phyloP scores from a whole-genome alignment of 192 early-diverging fungal genomes.

The Globomyces pollinis-pini region DNA sequence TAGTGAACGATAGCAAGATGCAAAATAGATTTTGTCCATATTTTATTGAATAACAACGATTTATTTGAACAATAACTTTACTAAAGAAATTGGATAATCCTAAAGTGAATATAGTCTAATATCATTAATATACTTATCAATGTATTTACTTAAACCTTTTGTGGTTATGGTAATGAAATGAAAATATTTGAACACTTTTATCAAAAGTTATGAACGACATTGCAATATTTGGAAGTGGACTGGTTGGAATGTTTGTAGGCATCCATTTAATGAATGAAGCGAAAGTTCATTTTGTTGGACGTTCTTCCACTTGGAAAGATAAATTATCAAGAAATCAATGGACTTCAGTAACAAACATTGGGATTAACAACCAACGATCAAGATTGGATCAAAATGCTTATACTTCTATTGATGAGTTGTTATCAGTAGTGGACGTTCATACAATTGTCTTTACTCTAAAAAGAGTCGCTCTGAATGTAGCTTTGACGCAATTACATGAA shows the following conservation, averaged over 20 bases:
- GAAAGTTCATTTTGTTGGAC: neutral
- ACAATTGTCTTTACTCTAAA: neutral
- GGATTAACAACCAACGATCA: neutral
- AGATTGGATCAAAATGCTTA: neutral
- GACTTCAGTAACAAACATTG: neutral
- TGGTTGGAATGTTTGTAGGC: slow-evolving; percentile 32
- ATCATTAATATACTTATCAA: too few relatives aligned
- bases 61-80: too few relatives aligned
- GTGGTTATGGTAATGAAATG: too few relatives aligned
- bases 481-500: neutral
- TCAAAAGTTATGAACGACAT: slow-evolving; percentile 11
- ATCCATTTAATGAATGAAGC: slow-evolving; percentile 11
- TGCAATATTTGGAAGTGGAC: slow-evolving; percentile 26
- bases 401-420: neutral
- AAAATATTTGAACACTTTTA: too few relatives aligned
- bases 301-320: neutral
- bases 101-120: too few relatives aligned
- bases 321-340: too few relatives aligned
- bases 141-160: too few relatives aligned
- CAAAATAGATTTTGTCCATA: too few relatives aligned
- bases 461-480: neutral
- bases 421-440: neutral
- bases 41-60: too few relatives aligned
- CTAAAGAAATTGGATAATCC: too few relatives aligned
- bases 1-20: too few relatives aligned